Evolutionary conservation across 352 stramenopile species (phyloP).

Genomic region (Globisporangium barbulae): DNA sequence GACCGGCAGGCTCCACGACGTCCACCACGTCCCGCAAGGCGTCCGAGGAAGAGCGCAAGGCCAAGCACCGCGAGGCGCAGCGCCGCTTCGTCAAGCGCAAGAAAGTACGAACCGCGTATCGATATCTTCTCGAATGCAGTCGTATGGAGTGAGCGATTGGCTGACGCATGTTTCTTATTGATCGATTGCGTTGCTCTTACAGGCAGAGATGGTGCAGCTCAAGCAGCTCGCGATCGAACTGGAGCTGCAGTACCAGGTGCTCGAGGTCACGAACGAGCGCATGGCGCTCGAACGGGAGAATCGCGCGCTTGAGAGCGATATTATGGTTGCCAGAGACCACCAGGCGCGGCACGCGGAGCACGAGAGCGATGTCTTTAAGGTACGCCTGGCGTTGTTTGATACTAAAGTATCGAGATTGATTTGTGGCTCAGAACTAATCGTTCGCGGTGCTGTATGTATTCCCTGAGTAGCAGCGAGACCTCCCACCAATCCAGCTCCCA

Average conservation of each 20-base stretch:
- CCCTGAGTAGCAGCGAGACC: neutral
- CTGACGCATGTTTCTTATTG: neutral
- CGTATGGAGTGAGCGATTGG: neutral
- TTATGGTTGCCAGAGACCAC: constrained; percentile 9
- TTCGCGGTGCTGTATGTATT: neutral
- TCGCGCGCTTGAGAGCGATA: constrained; percentile 10
- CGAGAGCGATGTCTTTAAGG: neutral
- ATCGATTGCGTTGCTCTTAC: neutral
- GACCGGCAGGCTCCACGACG: neutral
- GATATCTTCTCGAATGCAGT: neutral
- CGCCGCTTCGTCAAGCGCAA: constrained; percentile 48
- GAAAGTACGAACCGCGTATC: constrained; percentile 24
- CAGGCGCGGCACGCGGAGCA: neutral
- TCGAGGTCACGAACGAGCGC: constrained; percentile 12
- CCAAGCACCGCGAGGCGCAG: constrained; percentile 52
- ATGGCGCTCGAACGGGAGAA: constrained; percentile 12
- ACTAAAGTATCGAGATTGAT: neutral
- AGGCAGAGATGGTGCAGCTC: constrained; percentile 22
- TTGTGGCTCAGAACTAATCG: neutral
- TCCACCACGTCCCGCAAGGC: constrained; percentile 15
- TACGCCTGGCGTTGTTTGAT: neutral
- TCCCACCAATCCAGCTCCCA: constrained; percentile 10
- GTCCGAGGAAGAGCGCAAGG: constrained; percentile 48
- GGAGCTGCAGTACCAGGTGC: constrained; percentile 20
- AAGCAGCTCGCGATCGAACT: constrained; percentile 22